Evolutionary conservation across 2,329 filamentous ascomycete species (phyloP).

Genomic region (Fusarium sp.): DNA sequence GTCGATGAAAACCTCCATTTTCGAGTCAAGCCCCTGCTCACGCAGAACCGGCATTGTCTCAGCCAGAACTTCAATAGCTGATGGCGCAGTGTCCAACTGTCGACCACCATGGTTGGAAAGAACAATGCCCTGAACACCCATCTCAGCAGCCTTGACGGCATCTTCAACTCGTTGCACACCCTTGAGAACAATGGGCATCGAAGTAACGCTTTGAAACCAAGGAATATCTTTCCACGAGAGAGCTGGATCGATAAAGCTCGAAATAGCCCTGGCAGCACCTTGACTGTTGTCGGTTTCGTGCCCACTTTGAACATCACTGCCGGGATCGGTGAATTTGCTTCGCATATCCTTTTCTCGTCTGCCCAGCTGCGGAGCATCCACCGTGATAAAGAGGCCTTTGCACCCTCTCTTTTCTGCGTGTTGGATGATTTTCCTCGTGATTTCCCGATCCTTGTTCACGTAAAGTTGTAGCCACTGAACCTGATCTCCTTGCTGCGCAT

Average conservation of each 20-base stretch:
- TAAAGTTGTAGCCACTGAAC: slow-evolving; percentile 97
- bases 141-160: slow-evolving; percentile 83
- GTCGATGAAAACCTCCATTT: slow-evolving; percentile 89
- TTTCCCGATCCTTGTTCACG: slow-evolving; percentile 92
- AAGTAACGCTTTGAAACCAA: slow-evolving; percentile 90
- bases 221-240: slow-evolving; percentile 93
- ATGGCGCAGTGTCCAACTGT: slow-evolving; percentile 90
- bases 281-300: slow-evolving; percentile 75
- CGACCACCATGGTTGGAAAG: slow-evolving; percentile 98
- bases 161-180: slow-evolving; percentile 96
- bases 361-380: slow-evolving; percentile 96
- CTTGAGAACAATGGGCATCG: slow-evolving; percentile 95
- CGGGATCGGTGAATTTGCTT: slow-evolving; percentile 63
- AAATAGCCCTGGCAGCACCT: slow-evolving; percentile 85
- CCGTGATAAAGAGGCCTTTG: slow-evolving; percentile 98
- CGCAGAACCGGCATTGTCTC: slow-evolving; percentile 91
- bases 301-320: not conserved
- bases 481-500: slow-evolving; percentile 80
- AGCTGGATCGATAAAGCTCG: slow-evolving; percentile 76
- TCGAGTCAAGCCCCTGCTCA: slow-evolving; percentile 76
- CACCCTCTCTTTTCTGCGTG: slow-evolving; percentile 92
- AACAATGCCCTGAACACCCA: slow-evolving; percentile 90
- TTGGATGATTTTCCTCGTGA: slow-evolving; percentile 90
- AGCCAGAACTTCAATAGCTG: slow-evolving; percentile 87
- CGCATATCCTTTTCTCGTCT: slow-evolving; percentile 98